Conservation (phyloP, 495 filamentous ascomycete species). For the Diplogelasinospora grovesii region DNA sequence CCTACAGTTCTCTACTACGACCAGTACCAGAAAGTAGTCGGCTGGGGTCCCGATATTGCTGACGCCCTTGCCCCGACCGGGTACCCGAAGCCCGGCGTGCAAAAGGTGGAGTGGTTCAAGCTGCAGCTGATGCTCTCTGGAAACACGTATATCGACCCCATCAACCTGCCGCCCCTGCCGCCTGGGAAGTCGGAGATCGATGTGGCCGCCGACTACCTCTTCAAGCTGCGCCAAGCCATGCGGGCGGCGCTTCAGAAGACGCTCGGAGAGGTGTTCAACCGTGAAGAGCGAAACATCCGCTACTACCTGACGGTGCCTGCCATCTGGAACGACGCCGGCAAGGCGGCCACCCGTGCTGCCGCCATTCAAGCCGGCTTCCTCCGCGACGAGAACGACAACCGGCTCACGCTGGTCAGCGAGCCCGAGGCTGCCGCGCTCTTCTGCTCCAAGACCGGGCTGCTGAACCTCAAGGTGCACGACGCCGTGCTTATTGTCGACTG, state of each 20-base stretch:
- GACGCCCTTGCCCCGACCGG: slow-evolving; percentile 68
- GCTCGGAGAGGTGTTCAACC: slow-evolving; percentile 69
- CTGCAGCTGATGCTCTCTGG: slow-evolving; percentile 70
- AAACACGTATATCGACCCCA: slow-evolving; percentile 74
- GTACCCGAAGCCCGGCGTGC: slow-evolving; percentile 68
- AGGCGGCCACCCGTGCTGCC: slow-evolving; percentile 63
- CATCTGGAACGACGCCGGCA: slow-evolving; percentile 72
- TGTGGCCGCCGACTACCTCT: slow-evolving; percentile 69
- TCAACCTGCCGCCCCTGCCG: slow-evolving; percentile 68
- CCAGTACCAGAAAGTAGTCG: slow-evolving; percentile 69
- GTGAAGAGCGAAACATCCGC: slow-evolving; percentile 66
- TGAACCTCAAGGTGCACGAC: slow-evolving; percentile 69
- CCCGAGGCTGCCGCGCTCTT: slow-evolving; percentile 68
- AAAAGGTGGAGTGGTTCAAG: slow-evolving; percentile 78
- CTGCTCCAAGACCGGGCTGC: slow-evolving; percentile 65
- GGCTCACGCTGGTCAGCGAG: slow-evolving; percentile 64
- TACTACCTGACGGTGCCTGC: slow-evolving; percentile 70
- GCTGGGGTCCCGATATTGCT: slow-evolving; percentile 71
- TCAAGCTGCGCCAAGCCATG: slow-evolving; percentile 71
- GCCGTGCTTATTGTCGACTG: slow-evolving; percentile 71
- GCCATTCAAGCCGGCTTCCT: slow-evolving; percentile 71
- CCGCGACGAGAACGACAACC: slow-evolving; percentile 68
- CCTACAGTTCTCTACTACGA: slow-evolving; percentile 72
- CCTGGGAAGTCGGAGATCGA: slow-evolving; percentile 74
- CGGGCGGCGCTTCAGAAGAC: slow-evolving; percentile 66